phyloP scores from a whole-genome alignment of 257 asterid species.

The Solanum piurae region DNA sequence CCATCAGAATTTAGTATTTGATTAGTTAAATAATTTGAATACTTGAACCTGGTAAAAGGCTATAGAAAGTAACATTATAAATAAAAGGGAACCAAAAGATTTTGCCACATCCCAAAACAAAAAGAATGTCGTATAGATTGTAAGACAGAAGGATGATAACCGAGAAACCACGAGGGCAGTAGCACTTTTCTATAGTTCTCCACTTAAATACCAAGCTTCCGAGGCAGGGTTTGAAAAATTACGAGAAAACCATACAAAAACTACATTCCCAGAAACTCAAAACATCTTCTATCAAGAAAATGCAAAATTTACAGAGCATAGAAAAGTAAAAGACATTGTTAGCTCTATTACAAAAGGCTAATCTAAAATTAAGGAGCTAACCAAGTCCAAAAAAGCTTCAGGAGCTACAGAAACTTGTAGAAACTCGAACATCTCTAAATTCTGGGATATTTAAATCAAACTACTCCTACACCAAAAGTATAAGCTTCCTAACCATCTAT shows the following conservation, averaged over 20 bases:
- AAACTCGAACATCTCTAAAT: background rate
- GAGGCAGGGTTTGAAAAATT: background rate
- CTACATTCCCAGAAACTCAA: background rate
- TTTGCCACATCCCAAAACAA: background rate
- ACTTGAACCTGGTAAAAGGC: background rate
- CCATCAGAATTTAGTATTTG: background rate
- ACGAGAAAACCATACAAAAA: background rate
- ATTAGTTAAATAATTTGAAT: background rate
- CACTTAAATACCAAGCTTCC: background rate
- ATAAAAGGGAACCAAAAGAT: background rate
- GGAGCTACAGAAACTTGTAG: background rate
- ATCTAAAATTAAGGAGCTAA: background rate
- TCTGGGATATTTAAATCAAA: background rate
- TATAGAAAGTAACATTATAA: background rate
- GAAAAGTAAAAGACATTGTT: background rate
- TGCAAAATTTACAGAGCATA: background rate
- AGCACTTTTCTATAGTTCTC: background rate
- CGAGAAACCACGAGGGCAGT: background rate
- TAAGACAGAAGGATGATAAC: background rate
- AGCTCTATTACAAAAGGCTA: background rate
- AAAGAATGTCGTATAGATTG: background rate
- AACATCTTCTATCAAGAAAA: background rate
- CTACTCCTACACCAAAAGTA: background rate
- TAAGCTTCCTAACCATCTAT: background rate
- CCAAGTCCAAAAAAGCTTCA: background rate